Percentiles rank a stretch among this genome's conserved stretches.
phyloP scores from a whole-genome alignment of 306 rosid species.

The Vicia sativa region DNA sequence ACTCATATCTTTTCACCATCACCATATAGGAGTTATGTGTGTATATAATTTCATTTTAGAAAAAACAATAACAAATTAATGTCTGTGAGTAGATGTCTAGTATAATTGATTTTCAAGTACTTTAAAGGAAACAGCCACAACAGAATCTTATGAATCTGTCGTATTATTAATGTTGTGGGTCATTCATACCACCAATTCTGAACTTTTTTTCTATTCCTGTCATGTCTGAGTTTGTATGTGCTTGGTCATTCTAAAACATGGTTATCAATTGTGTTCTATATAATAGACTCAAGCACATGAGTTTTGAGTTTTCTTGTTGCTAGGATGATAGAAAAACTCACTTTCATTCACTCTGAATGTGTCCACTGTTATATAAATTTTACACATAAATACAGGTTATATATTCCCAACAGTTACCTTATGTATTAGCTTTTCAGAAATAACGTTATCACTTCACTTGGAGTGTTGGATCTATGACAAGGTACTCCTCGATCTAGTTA shows the following conservation, averaged over 20 bases:
- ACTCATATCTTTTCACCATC: conserved; percentile 1
- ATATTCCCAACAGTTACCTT: conserved; percentile 39
- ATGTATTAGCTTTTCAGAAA: conserved; percentile 22
- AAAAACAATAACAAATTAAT: conserved; percentile 41
- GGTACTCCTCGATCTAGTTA: too few relatives aligned
- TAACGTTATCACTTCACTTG: conserved; percentile 36
- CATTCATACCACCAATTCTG: conserved; percentile 40
- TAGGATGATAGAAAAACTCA: conserved; percentile 28
- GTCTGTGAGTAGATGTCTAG: conserved; percentile 34
- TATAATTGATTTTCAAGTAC: conserved; percentile 40
- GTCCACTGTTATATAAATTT: conserved; percentile 11
- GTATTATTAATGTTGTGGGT: conserved; percentile 58
- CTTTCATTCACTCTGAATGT: conserved; percentile 35
- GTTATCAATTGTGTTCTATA: conserved; percentile 40
- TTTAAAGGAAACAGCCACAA: conserved; percentile 72
- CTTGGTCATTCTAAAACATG: conserved; percentile 5
- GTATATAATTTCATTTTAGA: conserved; percentile 4
- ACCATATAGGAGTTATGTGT: not conserved
- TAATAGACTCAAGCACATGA: conserved; percentile 55
- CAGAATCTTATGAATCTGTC: conserved; percentile 63
- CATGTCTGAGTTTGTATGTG: conserved; percentile 28
- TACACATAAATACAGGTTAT: not conserved
- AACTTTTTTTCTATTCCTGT: conserved; percentile 41
- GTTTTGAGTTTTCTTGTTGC: conserved; percentile 36
- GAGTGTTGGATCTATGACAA: too few relatives aligned